Percentiles rank a stretch among this genome's conserved stretches.
Conservation (phyloP, 2,329 filamentous ascomycete species). For the Alternaria dauci region DNA sequence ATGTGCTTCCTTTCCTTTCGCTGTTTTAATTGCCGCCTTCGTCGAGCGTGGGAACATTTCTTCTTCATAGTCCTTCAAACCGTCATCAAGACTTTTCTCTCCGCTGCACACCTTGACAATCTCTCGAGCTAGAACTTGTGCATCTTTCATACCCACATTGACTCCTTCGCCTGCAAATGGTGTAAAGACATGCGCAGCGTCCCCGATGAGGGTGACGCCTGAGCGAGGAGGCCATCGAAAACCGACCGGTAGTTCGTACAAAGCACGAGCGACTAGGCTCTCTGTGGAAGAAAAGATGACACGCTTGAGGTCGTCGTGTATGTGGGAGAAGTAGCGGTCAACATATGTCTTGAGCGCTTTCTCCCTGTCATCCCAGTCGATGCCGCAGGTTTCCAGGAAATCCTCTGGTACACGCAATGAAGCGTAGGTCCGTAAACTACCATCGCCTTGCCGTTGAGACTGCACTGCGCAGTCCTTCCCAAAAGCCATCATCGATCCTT, state of each 20-base stretch:
- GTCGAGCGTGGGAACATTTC: slow-evolving; percentile 37
- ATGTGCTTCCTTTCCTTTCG: slow-evolving; percentile 30
- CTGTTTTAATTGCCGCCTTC: slow-evolving; percentile 29
- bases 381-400: slow-evolving; percentile 55
- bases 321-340: slow-evolving; percentile 30
- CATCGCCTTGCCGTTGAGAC: slow-evolving; percentile 60
- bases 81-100: slow-evolving; percentile 32
- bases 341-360: slow-evolving; percentile 44
- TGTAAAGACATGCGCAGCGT: slow-evolving; percentile 68
- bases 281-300: slow-evolving; percentile 32
- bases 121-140: slow-evolving; percentile 56
- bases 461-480: slow-evolving; percentile 52
- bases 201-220: slow-evolving; percentile 65
- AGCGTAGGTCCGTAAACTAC: slow-evolving; percentile 54
- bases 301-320: slow-evolving; percentile 47
- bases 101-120: slow-evolving; percentile 28
- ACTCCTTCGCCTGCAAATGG: slow-evolving; percentile 68
- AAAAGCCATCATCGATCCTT: slow-evolving; percentile 44
- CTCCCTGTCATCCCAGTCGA: slow-evolving; percentile 53
- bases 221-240: slow-evolving; percentile 59
- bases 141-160: slow-evolving; percentile 66
- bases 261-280: slow-evolving; percentile 32
- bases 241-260: slow-evolving; percentile 64
- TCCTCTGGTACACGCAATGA: slow-evolving; percentile 51
- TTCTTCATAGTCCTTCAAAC: slow-evolving; percentile 32